Conservation (phyloP, 83 land plant genomes). For the Diphasiastrum complanatum region DNA sequence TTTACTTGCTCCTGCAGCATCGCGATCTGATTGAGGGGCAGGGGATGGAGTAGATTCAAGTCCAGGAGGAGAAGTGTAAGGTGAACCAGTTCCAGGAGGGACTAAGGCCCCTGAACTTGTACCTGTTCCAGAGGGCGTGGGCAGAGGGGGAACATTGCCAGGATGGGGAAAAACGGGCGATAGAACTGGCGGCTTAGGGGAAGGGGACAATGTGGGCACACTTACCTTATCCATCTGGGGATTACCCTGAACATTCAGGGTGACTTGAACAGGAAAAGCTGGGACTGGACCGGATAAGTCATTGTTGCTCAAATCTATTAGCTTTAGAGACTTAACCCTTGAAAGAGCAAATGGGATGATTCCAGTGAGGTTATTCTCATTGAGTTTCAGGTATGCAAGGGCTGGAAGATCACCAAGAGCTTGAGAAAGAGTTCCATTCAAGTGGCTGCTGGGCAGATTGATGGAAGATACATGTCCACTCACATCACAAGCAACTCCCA, state of each 20-base stretch:
- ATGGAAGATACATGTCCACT: not conserved
- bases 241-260: not conserved
- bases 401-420: slow-evolving; percentile 6
- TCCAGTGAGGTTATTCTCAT: slow-evolving; percentile 6
- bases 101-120: not conserved
- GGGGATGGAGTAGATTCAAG: not conserved
- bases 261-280: not conserved
- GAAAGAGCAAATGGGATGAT: not conserved
- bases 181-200: too few relatives aligned
- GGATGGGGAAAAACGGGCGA: too few relatives aligned
- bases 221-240: not conserved
- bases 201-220: not conserved
- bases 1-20: not conserved
- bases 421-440: slow-evolving; percentile 4
- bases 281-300: not conserved
- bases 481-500: slow-evolving; percentile 4
- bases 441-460: not conserved
- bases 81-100: not conserved
- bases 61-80: not conserved
- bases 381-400: not conserved
- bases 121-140: too few relatives aligned
- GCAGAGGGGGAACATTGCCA: too few relatives aligned
- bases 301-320: not conserved
- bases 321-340: not conserved
- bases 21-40: not conserved